Conservation (phyloP, 2,329 filamentous ascomycete species). For the Xylariaceae sp. region DNA sequence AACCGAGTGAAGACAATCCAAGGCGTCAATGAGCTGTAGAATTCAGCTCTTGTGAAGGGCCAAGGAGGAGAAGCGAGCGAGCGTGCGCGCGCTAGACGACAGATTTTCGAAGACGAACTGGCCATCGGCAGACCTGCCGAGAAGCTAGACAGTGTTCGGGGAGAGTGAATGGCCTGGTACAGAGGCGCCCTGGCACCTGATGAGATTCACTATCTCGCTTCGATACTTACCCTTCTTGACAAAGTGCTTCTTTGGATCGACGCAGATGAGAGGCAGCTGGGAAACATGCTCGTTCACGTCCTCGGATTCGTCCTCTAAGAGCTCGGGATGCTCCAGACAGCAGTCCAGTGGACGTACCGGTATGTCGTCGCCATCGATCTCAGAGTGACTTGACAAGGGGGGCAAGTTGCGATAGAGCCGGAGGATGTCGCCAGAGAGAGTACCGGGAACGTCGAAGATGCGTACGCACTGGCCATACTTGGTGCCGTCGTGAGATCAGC, state of each 20-base stretch:
- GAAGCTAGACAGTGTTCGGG: conserved; percentile 16
- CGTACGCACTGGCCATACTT: conserved; percentile 10
- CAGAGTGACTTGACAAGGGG: conserved; percentile 5
- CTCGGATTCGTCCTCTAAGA: conserved; percentile 9
- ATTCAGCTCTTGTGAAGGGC: conserved; percentile 16
- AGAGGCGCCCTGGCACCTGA: conserved; percentile 17
- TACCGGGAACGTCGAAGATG: conserved; percentile 14
- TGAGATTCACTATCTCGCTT: conserved; percentile 20
- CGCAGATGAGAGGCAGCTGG: conserved; percentile 12
- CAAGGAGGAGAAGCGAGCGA: conserved; percentile 6
- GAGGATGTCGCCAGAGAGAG: conserved; percentile 17
- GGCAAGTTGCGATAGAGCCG: conserved; percentile 14
- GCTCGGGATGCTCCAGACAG: conserved; percentile 1
- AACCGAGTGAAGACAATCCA: conserved; percentile 17
- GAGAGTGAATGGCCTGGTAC: conserved; percentile 12
- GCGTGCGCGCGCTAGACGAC: conserved; percentile 1
- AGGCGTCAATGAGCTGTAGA: conserved; percentile 15
- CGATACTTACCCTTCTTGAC: conserved; percentile 20
- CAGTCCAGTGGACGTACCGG: conserved; percentile 3
- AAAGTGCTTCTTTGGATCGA: conserved; percentile 18
- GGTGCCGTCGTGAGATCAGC: conserved; percentile 11
- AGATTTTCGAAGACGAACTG: conserved; percentile 20
- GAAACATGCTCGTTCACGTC: conserved; percentile 6
- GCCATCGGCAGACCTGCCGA: conserved; percentile 14
- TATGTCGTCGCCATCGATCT: conserved; percentile 12